phyloP scores from a whole-genome alignment of 2,329 filamentous ascomycete genomes.

The Fusarium citri region DNA sequence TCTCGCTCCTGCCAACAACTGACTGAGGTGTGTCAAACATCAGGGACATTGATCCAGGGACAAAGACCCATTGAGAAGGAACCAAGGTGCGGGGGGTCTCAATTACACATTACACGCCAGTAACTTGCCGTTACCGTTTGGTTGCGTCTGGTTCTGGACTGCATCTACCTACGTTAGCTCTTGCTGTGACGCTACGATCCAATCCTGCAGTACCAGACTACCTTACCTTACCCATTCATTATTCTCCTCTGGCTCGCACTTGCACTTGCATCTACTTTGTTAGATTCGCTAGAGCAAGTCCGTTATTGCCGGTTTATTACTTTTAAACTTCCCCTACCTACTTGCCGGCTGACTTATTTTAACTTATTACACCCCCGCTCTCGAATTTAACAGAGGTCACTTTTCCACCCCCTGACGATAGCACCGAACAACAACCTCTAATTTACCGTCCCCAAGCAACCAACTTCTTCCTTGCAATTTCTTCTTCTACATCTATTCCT shows the following conservation, averaged over 20 bases:
- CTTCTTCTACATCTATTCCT: background rate
- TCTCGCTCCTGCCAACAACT: conserved; percentile 28
- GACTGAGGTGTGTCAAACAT: conserved; percentile 35
- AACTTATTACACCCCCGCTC: conserved; percentile 42
- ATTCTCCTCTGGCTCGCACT: conserved; percentile 31
- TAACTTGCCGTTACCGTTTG: background rate
- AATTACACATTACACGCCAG: conserved; percentile 16
- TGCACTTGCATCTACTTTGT: conserved; percentile 30
- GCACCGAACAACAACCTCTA: conserved; percentile 30
- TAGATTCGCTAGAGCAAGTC: conserved; percentile 10
- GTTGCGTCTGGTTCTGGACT: conserved; percentile 5
- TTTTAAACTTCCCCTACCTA: background rate
- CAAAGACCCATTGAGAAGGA: conserved; percentile 12
- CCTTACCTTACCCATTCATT: conserved; percentile 15
- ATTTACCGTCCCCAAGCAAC: conserved; percentile 34
- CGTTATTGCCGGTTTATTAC: conserved; percentile 17
- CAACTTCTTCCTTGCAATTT: conserved; percentile 18
- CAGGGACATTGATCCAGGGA: conserved; percentile 40
- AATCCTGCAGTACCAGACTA: background rate
- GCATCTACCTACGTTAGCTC: conserved; percentile 2
- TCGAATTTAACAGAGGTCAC: conserved; percentile 24
- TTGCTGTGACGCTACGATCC: conserved; percentile 26
- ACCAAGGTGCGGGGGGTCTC: conserved; percentile 32
- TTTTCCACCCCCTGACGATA: conserved; percentile 40
- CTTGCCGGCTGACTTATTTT: conserved; percentile 8